Conservation (phyloP, 495 filamentous ascomycete genomes). For the Trichocladium uniseriatum region DNA sequence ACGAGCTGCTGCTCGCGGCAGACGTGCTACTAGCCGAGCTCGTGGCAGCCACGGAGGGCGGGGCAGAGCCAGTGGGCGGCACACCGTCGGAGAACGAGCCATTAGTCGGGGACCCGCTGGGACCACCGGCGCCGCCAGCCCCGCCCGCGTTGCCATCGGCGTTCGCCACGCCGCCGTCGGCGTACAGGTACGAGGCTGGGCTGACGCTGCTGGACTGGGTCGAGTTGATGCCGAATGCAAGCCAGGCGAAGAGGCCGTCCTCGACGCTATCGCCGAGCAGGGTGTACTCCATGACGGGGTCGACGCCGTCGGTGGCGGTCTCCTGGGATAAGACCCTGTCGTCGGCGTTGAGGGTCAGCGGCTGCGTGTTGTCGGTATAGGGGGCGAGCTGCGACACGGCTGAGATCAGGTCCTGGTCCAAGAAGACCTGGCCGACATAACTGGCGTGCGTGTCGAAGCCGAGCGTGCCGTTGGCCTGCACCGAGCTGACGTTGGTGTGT, state of each 20-base stretch:
- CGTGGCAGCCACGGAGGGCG: too few relatives aligned
- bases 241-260: slow-evolving; percentile 50
- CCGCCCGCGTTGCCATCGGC: not conserved
- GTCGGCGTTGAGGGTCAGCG: slow-evolving; percentile 39
- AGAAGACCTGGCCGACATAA: slow-evolving; percentile 57
- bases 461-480: slow-evolving; percentile 40
- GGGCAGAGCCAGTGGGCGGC: too few relatives aligned
- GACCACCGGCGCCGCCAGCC: too few relatives aligned
- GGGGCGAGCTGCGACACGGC: slow-evolving; percentile 47
- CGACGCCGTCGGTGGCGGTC: slow-evolving; percentile 30
- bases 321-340: slow-evolving; percentile 37
- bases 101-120: too few relatives aligned
- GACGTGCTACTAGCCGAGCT: too few relatives aligned
- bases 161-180: slow-evolving; percentile 21
- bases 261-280: slow-evolving; percentile 43
- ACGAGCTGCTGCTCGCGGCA: too few relatives aligned
- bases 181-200: slow-evolving; percentile 8
- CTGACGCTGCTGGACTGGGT: slow-evolving; percentile 6
- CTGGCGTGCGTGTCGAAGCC: slow-evolving; percentile 36
- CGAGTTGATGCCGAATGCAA: slow-evolving; percentile 45
- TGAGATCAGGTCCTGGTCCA: slow-evolving; percentile 47
- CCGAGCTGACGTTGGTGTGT: slow-evolving; percentile 36
- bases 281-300: slow-evolving; percentile 48
- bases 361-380: slow-evolving; percentile 48
- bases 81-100: too few relatives aligned